Percentiles rank a stretch among this genome's conserved stretches.
phyloP scores from a whole-genome alignment of 2,329 filamentous ascomycete species.

The Cryphonectria carpinicola region DNA sequence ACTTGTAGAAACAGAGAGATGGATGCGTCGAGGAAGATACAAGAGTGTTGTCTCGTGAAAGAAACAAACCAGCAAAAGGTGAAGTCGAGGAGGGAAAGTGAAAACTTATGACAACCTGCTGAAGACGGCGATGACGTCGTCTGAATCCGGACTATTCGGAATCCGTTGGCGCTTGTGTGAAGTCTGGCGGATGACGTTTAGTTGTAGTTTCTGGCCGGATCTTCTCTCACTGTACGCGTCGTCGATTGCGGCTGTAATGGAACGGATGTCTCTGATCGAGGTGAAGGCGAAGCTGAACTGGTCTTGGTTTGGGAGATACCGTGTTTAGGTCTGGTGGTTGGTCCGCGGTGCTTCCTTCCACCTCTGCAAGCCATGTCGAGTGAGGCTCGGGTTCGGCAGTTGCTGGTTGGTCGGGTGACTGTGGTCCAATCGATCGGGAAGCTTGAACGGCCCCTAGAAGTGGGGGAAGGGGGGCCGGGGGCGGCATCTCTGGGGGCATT shows the following conservation, averaged over 20 bases:
- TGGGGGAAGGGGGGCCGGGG: too few relatives aligned
- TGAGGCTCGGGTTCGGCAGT: conserved; percentile 11
- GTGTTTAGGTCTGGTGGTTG: conserved; percentile 2
- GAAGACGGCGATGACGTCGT: conserved; percentile 20
- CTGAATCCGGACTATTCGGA: conserved; percentile 6
- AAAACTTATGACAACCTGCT: conserved; percentile 1
- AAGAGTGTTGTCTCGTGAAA: background rate
- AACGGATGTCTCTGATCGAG: background rate
- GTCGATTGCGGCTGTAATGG: background rate
- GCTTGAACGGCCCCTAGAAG: background rate
- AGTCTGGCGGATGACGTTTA: conserved; percentile 2
- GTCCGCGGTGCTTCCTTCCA: background rate
- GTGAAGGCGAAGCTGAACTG: background rate
- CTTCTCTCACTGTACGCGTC: background rate
- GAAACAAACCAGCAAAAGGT: background rate
- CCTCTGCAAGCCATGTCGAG: conserved; percentile 2
- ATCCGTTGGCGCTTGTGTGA: background rate
- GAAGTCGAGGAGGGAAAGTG: background rate
- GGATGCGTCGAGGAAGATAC: background rate
- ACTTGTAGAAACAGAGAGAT: background rate
- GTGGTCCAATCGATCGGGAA: conserved; percentile 16
- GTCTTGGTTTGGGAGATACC: background rate
- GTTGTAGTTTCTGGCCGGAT: background rate
- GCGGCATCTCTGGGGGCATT: background rate
- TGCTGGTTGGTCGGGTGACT: conserved; percentile 20